Evolutionary conservation across 192 early-diverging fungal species (phyloP), one percentile per base, ranked within the genome.

Genomic region (Entrophospora sp.): DNA sequence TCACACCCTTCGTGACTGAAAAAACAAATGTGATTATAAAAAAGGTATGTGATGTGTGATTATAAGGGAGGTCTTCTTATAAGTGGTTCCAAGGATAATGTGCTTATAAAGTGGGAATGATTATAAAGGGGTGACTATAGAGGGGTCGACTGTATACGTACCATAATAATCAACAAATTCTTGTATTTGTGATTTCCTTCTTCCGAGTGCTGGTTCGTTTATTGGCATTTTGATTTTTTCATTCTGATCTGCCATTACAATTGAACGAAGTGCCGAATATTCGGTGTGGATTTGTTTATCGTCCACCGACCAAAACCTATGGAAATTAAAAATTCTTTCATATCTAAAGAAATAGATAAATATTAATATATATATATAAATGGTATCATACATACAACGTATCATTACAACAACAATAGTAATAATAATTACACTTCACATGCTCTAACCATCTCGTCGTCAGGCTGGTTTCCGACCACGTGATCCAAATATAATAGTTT

Each of bases 231-330:
- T 96, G 79, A 98, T 85, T 52, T 75, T 81, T 64, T 96, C 93
- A 71, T 85, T 83, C 61, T 86, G 88, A 67, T 94, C 91, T 37
- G 92, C 87, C 94, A 98, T 95, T 76, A 96, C 93, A 57, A 96
- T 92, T 27, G 92, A 95, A 13, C 92, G 85, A 59, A 96, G 81
- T 42, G 94, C 88, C 71, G 89, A 91, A 83, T 93, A 97, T 69
- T 98, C 89, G 42, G 94, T 93, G 81, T 91, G 87, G 45, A 98
- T 92, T 75, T 95, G 89, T 57, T 81, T 89, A 80, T 98, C 96
- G 75, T 98, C 96, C 43, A 98, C 91, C 42, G 91, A 93, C 93
- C 93, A 96, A 88, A 97, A 98, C 44, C 94, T 85, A 79, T 94
- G 94, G 85, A 96, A 98, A 62, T 89, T 92, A n/a, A 98, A 84